These are phyloP conservation scores for Kuraishia floccosa DNA, from an alignment of 805 yeast genomes.

Conservation along the genomic window DNA sequence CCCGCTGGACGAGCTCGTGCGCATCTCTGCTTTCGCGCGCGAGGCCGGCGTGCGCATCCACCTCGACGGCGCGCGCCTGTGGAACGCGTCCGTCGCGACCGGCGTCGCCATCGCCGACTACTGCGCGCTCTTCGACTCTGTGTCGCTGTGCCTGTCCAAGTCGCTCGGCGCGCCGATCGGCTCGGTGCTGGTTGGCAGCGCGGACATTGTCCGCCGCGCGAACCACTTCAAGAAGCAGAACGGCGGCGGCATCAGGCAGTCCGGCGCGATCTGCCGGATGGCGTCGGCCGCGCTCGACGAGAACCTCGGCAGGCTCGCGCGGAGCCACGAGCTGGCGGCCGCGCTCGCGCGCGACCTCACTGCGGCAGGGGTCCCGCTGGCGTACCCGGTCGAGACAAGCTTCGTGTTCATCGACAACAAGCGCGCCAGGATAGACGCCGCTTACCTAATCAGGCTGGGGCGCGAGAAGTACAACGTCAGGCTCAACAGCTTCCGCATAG, in stretches of 20 bases:
- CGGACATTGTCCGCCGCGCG: slow-evolving; percentile 50
- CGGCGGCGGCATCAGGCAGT: slow-evolving; percentile 91
- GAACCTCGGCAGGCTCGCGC: slow-evolving; percentile 45
- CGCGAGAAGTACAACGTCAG: slow-evolving; percentile 53
- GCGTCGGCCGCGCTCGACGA: slow-evolving; percentile 70
- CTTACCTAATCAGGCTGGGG: slow-evolving; percentile 20
- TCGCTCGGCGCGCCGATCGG: slow-evolving; percentile 93
- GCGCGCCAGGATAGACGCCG: slow-evolving; percentile 42
- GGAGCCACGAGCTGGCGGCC: slow-evolving; percentile 39
- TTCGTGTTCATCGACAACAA: slow-evolving; percentile 66
- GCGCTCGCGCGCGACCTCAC: slow-evolving; percentile 41
- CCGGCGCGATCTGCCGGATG: slow-evolving; percentile 74
- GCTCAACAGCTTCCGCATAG: slow-evolving; percentile 63
- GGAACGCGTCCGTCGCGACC: slow-evolving; percentile 78
- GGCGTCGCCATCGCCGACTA: slow-evolving; percentile 60
- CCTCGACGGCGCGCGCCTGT: slow-evolving; percentile 91
- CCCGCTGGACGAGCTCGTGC: slow-evolving; percentile 69
- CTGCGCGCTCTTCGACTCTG: slow-evolving; percentile 75
- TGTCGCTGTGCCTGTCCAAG: slow-evolving; percentile 81
- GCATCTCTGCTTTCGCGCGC: slow-evolving; percentile 62
- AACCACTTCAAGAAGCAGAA: slow-evolving; percentile 83
- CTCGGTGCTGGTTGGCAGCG: slow-evolving; percentile 66
- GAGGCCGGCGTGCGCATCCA: slow-evolving; percentile 53
- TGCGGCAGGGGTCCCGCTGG: slow-evolving; percentile 41
- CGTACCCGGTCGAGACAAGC: slow-evolving; percentile 74